Conservation (phyloP, 2,329 filamentous ascomycete species). For the Fusarium mundagurra region DNA sequence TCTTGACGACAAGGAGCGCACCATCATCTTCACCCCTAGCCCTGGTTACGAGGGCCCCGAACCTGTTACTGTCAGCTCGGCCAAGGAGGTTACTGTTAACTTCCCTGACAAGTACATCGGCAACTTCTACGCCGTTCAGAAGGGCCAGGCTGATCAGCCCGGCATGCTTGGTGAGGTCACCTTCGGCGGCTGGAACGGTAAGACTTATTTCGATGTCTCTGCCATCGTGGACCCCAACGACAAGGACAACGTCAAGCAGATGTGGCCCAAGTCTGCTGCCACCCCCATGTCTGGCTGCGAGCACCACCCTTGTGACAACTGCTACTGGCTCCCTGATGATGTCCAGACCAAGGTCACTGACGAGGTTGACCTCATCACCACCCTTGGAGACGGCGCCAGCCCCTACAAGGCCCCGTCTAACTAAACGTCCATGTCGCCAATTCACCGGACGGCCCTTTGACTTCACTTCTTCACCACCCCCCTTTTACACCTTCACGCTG, state of each 20-base stretch:
- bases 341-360: slow-evolving; percentile 64
- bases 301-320: slow-evolving; percentile 62
- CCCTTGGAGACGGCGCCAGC: slow-evolving; percentile 54
- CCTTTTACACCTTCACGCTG: slow-evolving; percentile 15
- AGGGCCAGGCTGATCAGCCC: slow-evolving; percentile 53
- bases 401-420: slow-evolving; percentile 8
- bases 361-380: slow-evolving; percentile 61
- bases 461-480: slow-evolving; percentile 17
- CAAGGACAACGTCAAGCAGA: slow-evolving; percentile 62
- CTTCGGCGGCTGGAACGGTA: slow-evolving; percentile 58
- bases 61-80: slow-evolving; percentile 52
- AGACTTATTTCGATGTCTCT: slow-evolving; percentile 68
- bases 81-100: slow-evolving; percentile 52
- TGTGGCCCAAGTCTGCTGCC: slow-evolving; percentile 56
- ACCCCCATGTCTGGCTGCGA: slow-evolving; percentile 61
- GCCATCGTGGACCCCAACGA: slow-evolving; percentile 65
- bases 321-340: slow-evolving; percentile 64
- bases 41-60: slow-evolving; percentile 49
- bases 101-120: slow-evolving; percentile 59
- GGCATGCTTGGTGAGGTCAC: slow-evolving; percentile 65
- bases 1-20: slow-evolving; percentile 62
- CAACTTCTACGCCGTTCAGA: slow-evolving; percentile 61
- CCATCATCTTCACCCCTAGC: slow-evolving; percentile 61
- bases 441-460: slow-evolving; percentile 24
- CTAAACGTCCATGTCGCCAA: slow-evolving; percentile 19